These are phyloP conservation scores for Pythium vanterpoolii DNA, from an alignment of 352 stramenopile genomes.

Conservation along the genomic window DNA sequence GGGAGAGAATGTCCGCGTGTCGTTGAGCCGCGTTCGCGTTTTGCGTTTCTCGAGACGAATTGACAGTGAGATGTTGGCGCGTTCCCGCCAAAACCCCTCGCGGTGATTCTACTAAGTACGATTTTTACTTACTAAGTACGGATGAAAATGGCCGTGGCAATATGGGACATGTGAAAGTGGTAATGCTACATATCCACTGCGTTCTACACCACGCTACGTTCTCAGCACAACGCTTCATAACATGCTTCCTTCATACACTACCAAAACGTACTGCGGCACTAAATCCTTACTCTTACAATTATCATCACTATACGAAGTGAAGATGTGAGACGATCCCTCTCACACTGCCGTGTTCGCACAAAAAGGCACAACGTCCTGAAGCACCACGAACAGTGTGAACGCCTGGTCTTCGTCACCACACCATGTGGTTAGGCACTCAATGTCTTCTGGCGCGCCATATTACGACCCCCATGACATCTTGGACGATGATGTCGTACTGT, in stretches of 20 bases:
- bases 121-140: background rate
- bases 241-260: too few relatives aligned
- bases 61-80: background rate
- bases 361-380: slow-evolving; percentile 52
- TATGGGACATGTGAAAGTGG: background rate
- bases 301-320: too few relatives aligned
- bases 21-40: too few relatives aligned
- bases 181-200: background rate
- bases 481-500: slow-evolving; percentile 19
- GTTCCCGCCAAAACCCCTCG: background rate
- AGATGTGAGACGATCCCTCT: background rate
- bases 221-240: too few relatives aligned
- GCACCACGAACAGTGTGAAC: slow-evolving; percentile 62
- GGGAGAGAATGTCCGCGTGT: background rate
- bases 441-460: slow-evolving; percentile 35
- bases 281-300: too few relatives aligned
- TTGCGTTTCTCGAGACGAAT: too few relatives aligned
- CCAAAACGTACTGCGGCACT: too few relatives aligned
- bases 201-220: too few relatives aligned
- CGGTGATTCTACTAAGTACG: background rate
- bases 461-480: slow-evolving; percentile 18
- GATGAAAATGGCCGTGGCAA: background rate
- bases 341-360: slow-evolving; percentile 33
- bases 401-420: slow-evolving; percentile 60
- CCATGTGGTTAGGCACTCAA: slow-evolving; percentile 60